These are phyloP conservation scores for Hypoxylon sp. DNA, from an alignment of 2,329 filamentous ascomycete species.

Conservation along the genomic window DNA sequence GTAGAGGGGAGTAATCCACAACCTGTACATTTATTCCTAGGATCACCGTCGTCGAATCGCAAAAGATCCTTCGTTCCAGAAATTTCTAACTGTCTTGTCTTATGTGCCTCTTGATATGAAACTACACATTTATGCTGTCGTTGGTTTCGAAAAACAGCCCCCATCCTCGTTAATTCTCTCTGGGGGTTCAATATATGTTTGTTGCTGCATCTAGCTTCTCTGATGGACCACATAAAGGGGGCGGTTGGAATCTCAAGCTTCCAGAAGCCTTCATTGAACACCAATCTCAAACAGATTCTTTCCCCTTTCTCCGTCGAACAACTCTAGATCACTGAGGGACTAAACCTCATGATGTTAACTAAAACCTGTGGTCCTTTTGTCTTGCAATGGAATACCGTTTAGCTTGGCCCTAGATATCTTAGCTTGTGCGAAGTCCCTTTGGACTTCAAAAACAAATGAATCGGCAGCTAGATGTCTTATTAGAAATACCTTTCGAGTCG, in stretches of 20 bases:
- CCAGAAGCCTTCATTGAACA: background rate
- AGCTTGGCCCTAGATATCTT: background rate
- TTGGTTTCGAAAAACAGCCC: background rate
- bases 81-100: slow-evolving; percentile 1
- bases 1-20: slow-evolving; percentile 54
- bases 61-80: slow-evolving; percentile 49
- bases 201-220: background rate
- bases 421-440: background rate
- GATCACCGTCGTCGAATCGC: slow-evolving; percentile 49
- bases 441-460: background rate
- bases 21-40: slow-evolving; percentile 59
- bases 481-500: background rate
- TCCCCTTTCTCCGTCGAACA: background rate
- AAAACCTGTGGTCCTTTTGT: background rate
- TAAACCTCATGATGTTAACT: background rate
- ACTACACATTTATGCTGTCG: background rate
- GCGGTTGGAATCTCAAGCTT: background rate
- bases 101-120: slow-evolving; percentile 10
- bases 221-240: background rate
- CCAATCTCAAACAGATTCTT: background rate
- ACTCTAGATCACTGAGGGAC: background rate
- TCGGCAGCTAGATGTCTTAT: background rate
- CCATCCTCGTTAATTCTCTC: background rate
- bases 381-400: background rate
- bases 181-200: background rate